phyloP scores from a whole-genome alignment of 805 yeast species.

The Debaryomyces maramus region DNA sequence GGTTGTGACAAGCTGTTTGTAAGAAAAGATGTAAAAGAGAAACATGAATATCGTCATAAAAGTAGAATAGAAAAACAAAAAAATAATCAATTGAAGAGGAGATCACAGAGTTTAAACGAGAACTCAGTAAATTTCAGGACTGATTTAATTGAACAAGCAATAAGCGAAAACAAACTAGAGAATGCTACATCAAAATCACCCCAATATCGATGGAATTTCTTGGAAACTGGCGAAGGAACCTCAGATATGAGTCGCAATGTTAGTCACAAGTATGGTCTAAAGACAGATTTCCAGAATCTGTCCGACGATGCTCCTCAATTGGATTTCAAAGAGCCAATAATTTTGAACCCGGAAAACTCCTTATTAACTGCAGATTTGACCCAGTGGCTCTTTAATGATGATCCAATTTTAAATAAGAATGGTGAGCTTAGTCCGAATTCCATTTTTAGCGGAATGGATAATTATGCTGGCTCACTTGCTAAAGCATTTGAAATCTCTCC shows the following conservation, averaged over 20 bases:
- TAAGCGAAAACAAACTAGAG: too few species aligned
- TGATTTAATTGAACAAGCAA: too few species aligned
- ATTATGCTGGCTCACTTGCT: background rate
- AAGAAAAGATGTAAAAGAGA: constrained; percentile 13
- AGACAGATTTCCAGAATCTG: too few species aligned
- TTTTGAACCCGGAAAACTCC: background rate
- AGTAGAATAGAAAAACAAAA: constrained; percentile 7
- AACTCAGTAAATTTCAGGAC: too few species aligned
- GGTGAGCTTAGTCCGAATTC: constrained; percentile 8
- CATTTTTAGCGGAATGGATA: constrained; percentile 5
- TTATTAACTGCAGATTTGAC: constrained; percentile 17
- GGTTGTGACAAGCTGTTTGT: constrained; percentile 12
- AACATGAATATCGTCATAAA: constrained; percentile 10
- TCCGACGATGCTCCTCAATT: too few species aligned
- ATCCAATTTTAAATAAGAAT: constrained; percentile 5
- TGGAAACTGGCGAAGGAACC: too few species aligned
- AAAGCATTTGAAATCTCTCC: constrained; percentile 6
- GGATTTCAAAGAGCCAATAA: background rate
- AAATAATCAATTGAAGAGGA: constrained; percentile 2
- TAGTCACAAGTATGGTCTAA: too few species aligned
- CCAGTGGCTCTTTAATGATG: constrained; percentile 20
- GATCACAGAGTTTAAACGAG: too few species aligned
- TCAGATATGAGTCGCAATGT: too few species aligned
- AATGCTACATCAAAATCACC: too few species aligned
- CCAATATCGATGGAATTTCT: too few species aligned